phyloP scores from a whole-genome alignment of 805 yeast genomes.

The Wickerhamiella alocasiicola region DNA sequence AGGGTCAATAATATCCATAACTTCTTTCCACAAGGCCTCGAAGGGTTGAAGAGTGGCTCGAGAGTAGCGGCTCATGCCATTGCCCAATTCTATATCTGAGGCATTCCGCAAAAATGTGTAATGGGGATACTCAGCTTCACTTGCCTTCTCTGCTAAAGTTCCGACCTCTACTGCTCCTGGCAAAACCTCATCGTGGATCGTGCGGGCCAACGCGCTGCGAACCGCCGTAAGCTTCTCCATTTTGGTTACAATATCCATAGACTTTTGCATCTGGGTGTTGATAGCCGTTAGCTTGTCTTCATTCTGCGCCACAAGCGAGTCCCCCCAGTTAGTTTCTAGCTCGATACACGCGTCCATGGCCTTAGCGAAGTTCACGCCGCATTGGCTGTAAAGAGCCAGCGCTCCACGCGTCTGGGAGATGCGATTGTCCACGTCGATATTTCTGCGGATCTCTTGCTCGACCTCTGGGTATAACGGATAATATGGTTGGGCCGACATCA shows the following conservation, averaged over 20 bases:
- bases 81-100: neutral
- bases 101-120: neutral
- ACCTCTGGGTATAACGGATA: neutral
- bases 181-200: neutral
- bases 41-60: constrained; percentile 1
- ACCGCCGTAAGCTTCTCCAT: neutral
- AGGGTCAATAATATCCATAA: constrained; percentile 6
- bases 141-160: neutral
- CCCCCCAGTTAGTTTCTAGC: neutral
- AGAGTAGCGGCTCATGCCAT: neutral
- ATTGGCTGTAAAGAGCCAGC: neutral
- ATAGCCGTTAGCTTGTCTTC: constrained; percentile 1
- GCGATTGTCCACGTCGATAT: neutral
- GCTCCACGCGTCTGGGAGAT: neutral
- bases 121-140: neutral
- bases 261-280: constrained; percentile 3
- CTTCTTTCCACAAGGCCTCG: constrained; percentile 3
- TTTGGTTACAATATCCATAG: neutral
- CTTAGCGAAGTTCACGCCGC: constrained; percentile 6
- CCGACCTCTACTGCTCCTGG: constrained; percentile 1
- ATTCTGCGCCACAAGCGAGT: neutral
- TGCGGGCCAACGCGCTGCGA: neutral
- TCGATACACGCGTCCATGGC: neutral
- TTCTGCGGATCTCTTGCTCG: neutral
- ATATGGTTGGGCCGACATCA: no score